These are phyloP conservation scores for Erythrophleum fordii DNA, from an alignment of 306 rosid genomes.

Conservation along the genomic window DNA sequence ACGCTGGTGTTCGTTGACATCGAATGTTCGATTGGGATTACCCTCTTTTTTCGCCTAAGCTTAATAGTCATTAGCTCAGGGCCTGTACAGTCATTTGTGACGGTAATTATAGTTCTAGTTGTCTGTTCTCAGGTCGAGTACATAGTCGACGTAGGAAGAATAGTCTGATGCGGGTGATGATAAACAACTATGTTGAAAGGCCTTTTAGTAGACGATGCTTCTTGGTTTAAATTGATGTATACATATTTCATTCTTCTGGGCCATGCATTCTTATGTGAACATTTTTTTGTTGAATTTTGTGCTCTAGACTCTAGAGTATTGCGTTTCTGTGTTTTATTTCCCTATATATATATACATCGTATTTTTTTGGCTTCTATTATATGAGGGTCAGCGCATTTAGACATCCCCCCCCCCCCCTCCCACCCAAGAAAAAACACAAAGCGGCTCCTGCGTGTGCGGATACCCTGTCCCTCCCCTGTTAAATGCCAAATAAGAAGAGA, in stretches of 20 bases:
- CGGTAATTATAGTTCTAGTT: neutral
- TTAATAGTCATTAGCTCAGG: neutral
- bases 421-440: too few species aligned
- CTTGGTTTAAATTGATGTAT: neutral
- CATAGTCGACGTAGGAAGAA: neutral
- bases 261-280: slow-evolving; percentile 12
- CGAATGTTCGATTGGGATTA: neutral
- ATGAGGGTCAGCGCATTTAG: neutral
- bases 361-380: neutral
- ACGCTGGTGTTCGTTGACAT: neutral
- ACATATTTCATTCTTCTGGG: neutral
- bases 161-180: neutral
- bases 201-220: neutral
- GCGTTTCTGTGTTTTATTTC: neutral
- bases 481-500: neutral
- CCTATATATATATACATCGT: too few species aligned
- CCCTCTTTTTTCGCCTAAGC: too few species aligned
- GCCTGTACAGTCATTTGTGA: neutral
- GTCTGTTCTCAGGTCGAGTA: neutral
- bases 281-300: neutral
- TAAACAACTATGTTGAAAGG: neutral
- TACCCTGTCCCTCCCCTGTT: neutral
- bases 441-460: neutral
- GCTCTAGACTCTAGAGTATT: neutral
- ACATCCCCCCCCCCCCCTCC: neutral